These are phyloP conservation scores for Xenoacremonium recifei DNA, from an alignment of 2,329 filamentous ascomycete species.

Conservation along the genomic window DNA sequence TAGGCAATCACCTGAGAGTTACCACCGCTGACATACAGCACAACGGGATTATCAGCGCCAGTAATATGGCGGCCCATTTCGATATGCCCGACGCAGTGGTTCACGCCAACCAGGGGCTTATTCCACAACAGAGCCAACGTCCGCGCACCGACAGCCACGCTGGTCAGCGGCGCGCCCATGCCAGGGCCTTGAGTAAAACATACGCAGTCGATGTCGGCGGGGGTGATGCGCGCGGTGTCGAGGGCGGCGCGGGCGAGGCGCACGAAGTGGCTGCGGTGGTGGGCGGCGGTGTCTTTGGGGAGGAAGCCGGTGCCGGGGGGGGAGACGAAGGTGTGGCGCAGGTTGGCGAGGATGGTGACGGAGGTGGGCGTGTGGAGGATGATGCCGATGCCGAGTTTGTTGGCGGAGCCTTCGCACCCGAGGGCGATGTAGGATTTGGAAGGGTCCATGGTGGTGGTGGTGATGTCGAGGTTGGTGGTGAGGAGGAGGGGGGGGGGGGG, in stretches of 20 bases:
- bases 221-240: constrained; percentile 59
- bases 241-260: constrained; percentile 78
- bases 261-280: constrained; percentile 86
- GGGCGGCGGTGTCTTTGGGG: constrained; percentile 90
- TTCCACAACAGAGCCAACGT: constrained; percentile 81
- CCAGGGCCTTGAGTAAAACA: constrained; percentile 95
- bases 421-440: constrained; percentile 50
- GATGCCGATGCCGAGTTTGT: constrained; percentile 93
- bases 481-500: neutral
- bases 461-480: neutral
- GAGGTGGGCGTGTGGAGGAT: constrained; percentile 69
- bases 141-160: constrained; percentile 81
- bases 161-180: constrained; percentile 91
- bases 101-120: constrained; percentile 88
- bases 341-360: constrained; percentile 78
- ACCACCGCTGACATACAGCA: constrained; percentile 91
- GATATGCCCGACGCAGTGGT: constrained; percentile 98
- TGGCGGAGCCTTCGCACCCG: constrained; percentile 85
- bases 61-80: constrained; percentile 97
- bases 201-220: constrained; percentile 78
- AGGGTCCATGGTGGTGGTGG: constrained; percentile 15
- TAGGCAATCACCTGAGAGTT: constrained; percentile 99
- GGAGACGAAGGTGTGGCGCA: constrained; percentile 89
- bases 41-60: constrained; percentile 84
- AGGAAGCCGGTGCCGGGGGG: constrained; percentile 93